Conservation (phyloP, 139 green algal species). For the Marvania coccoides region DNA sequence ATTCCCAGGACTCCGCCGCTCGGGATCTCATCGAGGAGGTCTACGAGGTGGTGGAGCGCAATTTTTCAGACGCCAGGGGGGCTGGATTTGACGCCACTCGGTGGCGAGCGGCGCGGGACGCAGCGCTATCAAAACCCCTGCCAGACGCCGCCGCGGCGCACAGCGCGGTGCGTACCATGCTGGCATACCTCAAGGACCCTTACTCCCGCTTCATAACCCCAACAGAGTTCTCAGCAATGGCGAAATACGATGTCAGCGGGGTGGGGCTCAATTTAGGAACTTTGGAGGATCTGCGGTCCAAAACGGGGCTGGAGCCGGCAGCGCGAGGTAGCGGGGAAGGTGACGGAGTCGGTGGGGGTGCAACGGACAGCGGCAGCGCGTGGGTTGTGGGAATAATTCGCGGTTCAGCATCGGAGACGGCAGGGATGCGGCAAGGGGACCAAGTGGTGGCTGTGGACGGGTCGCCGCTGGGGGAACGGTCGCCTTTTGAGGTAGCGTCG, state of each 20-base stretch:
- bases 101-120: conserved; percentile 34
- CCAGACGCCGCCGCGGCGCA: conserved; percentile 7
- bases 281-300: conserved; percentile 57
- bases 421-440: conserved; percentile 77
- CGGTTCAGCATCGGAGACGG: conserved; percentile 56
- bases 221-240: conserved; percentile 72
- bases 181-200: conserved; percentile 63
- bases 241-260: conserved; percentile 93
- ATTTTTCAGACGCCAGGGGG: conserved; percentile 64
- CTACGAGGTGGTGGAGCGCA: conserved; percentile 61
- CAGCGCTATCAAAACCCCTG: conserved; percentile 16
- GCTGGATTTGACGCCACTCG: conserved; percentile 38
- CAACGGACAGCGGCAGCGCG: conserved; percentile 14
- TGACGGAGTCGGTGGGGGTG: neutral
- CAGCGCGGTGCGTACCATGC: conserved; percentile 16
- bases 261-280: conserved; percentile 91
- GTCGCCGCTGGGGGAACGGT: conserved; percentile 24
- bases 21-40: conserved; percentile 48
- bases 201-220: conserved; percentile 86
- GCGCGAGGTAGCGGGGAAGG: neutral
- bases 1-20: neutral
- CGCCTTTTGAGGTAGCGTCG: conserved; percentile 56
- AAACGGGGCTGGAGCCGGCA: conserved; percentile 36
- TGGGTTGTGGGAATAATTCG: conserved; percentile 81
- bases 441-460: conserved; percentile 72